Percentiles rank a stretch among this genome's conserved stretches.
Evolutionary conservation across 1,139 yeast genomes (phyloP).

Genomic region (Meyerozyma sp.): DNA sequence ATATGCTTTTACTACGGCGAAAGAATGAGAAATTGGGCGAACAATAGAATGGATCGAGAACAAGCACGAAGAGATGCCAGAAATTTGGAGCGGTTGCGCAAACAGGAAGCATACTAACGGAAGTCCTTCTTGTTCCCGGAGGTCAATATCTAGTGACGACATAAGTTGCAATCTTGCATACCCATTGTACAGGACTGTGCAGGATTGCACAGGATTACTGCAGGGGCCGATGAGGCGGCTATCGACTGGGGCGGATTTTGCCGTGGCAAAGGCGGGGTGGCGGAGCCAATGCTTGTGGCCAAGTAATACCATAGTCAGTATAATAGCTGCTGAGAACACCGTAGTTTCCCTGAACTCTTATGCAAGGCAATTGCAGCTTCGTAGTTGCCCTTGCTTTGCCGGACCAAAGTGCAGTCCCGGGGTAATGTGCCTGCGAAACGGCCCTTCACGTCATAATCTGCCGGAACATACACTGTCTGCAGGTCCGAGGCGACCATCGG

Average conservation of each 20-base stretch:
- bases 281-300: neutral
- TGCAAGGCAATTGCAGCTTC: too few species aligned
- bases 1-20: constrained; percentile 55
- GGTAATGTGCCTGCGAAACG: too few species aligned
- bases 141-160: too few species aligned
- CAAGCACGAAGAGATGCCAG: constrained; percentile 39
- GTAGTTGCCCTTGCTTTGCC: too few species aligned
- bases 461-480: too few species aligned
- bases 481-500: too few species aligned
- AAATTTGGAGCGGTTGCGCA: constrained; percentile 22
- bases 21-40: constrained; percentile 51
- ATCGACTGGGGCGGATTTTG: neutral
- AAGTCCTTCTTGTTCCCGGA: neutral
- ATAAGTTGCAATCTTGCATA: too few species aligned
- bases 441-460: too few species aligned
- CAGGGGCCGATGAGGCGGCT: neutral
- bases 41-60: constrained; percentile 31
- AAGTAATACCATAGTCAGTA: too few species aligned
- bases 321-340: too few species aligned
- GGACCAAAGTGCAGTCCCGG: too few species aligned
- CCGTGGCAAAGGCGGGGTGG: neutral
- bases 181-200: neutral
- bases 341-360: too few species aligned
- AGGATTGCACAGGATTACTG: neutral
- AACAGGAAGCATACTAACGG: neutral